Base-by-base conservation (phyloP, 225 moss, liverwort and hornwort genomes). In the Pseudisothecium myosuroides region DNA sequence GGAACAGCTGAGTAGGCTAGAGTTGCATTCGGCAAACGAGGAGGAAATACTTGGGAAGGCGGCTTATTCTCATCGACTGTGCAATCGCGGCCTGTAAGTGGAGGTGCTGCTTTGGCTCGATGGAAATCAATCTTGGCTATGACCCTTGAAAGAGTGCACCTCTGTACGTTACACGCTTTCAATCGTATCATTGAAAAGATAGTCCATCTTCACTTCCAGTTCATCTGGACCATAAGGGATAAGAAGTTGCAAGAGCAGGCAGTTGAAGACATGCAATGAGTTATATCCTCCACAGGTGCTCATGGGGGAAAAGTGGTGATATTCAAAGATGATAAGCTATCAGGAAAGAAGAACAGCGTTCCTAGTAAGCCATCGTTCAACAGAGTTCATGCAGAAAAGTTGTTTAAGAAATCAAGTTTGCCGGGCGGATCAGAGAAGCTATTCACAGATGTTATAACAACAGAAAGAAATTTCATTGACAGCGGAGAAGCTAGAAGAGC, bases 1-100 rank as follows among this genome's bases (percentile, higher is more conserved):
- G 13, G 22, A 39, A 68, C 13, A 68, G 0, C 4, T 0, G 4
- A 68, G 7, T 13, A 68, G 0, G n/a, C n/a, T 23, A 39, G 4
- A n/a, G 23, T 6, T n/a, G 21, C 68, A n/a, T 68, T 68, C 1
- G 4, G 23, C 22, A 68, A 68, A 68, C 12, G 12, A 67, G 21
- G 22, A n/a, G 12, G 67, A n/a, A 67, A 0, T n/a, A 22, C n/a
- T 39, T 68, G 23, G 68, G 23, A 68, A 68, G 68, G n/a, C 2
- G n/a, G n/a, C 4, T 68, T 68, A 0, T 68, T 68, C 7, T 68
- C 68, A 22, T 68, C 6, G 22, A 68, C 0, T 23, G 22, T 68
- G 23, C 23, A 68, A 23, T 39, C 23, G 2, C 12, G 21, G 22
- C 23, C 4, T 68, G 1, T 64, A 1, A n/a, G 6, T 67, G 37